Evolutionary conservation across 495 filamentous ascomycete genomes (phyloP).

Genomic region (Xylaria castorea): DNA sequence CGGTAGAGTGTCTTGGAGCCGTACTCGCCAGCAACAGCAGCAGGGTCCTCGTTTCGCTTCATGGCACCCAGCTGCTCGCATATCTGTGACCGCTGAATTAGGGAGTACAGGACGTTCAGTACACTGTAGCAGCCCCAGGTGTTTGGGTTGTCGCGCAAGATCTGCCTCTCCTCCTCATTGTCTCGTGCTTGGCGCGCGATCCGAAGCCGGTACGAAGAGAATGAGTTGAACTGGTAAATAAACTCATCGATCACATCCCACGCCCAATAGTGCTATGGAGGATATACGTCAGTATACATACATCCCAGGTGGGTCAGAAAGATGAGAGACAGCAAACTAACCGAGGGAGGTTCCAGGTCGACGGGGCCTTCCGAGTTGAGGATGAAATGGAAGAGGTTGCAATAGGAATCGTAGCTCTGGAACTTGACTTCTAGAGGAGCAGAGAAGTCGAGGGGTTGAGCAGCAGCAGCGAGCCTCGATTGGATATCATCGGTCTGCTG

Average conservation of each 20-base stretch:
- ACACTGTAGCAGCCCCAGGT: slow-evolving; percentile 99
- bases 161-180: slow-evolving; percentile 80
- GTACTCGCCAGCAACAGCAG: slow-evolving; percentile 89
- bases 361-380: slow-evolving; percentile 98
- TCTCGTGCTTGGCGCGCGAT: slow-evolving; percentile 85
- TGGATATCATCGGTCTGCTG: slow-evolving; percentile 81
- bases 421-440: slow-evolving; percentile 95
- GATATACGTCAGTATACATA: slow-evolving; percentile 32
- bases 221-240: slow-evolving; percentile 99
- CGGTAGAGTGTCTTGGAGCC: slow-evolving; percentile 90
- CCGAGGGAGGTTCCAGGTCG: slow-evolving; percentile 93
- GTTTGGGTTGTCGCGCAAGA: slow-evolving; percentile 95
- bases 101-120: slow-evolving; percentile 97
- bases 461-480: slow-evolving; percentile 84
- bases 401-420: slow-evolving; percentile 98
- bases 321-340: slow-evolving; percentile 53
- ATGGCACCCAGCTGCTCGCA: slow-evolving; percentile 94
- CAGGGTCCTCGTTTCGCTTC: slow-evolving; percentile 89
- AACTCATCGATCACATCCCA: slow-evolving; percentile 99
- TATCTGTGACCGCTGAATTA: slow-evolving; percentile 97
- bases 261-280: slow-evolving; percentile 91
- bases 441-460: slow-evolving; percentile 92
- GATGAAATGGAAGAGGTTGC: slow-evolving; percentile 98
- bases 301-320: not conserved
- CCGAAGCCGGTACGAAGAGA: slow-evolving; percentile 92